Evolutionary conservation across 2,329 filamentous ascomycete genomes (phyloP).

Genomic region (Coleophoma crateriformis): DNA sequence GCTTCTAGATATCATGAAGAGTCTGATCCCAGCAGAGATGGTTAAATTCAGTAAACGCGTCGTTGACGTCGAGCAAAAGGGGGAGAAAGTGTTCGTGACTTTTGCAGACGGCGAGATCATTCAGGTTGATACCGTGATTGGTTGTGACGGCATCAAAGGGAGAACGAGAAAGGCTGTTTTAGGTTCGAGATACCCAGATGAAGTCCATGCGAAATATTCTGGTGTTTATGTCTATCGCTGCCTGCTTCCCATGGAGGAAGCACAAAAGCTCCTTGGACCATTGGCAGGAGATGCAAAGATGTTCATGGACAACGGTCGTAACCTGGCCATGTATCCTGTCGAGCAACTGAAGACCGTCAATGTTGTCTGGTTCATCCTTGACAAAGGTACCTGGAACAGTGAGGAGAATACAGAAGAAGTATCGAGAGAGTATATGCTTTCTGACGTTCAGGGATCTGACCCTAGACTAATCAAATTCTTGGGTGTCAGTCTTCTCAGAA

Average conservation of each 20-base stretch:
- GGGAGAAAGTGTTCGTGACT: conserved; percentile 13
- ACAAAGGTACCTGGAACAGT: conserved; percentile 33
- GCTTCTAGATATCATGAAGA: conserved; percentile 35
- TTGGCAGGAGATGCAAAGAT: conserved; percentile 33
- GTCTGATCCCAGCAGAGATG: conserved; percentile 27
- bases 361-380: conserved; percentile 41
- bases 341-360: conserved; percentile 49
- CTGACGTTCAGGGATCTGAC: conserved; percentile 36
- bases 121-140: conserved; percentile 27
- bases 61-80: conserved; percentile 7
- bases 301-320: conserved; percentile 38
- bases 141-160: conserved; percentile 53
- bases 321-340: conserved; percentile 54
- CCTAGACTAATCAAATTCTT: conserved; percentile 7
- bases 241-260: conserved; percentile 50
- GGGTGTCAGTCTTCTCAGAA: conserved; percentile 4
- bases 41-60: conserved; percentile 25
- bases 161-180: conserved; percentile 44
- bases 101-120: conserved; percentile 37
- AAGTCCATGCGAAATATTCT: conserved; percentile 34
- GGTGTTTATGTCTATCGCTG: conserved; percentile 55
- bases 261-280: conserved; percentile 37
- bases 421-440: conserved; percentile 32
- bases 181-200: conserved; percentile 24
- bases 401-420: conserved; percentile 31